Base-by-base conservation (phyloP, 2,329 filamentous ascomycete species). In the Trichoderma citrinoviride region DNA sequence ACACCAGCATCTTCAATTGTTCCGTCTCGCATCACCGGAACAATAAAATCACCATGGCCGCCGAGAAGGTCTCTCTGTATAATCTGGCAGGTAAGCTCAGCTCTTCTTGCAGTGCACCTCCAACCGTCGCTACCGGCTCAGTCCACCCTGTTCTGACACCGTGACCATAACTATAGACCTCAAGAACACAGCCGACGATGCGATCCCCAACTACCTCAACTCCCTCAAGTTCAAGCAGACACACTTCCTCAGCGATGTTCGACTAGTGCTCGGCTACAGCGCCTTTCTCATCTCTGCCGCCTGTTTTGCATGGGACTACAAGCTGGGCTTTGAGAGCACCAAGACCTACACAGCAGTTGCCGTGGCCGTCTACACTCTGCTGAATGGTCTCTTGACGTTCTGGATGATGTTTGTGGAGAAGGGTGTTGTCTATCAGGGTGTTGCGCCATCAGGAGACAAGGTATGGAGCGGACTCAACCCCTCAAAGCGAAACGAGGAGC, bases 171-270 rank as follows among this genome's bases (percentile, higher is more conserved):
- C 65, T 55, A 29, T 75, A 96, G 95, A 98, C 76, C 89, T 99
- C 69, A 98, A 98, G 79, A 96, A 95, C 81, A 96, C 93, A 44
- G 92, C 91, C 70, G 95, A 99, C 80, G 95, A 99, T 79, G 92
- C 93, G 65, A 89, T 99, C 66, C 88, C 91, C 66, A 93, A 95
- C 79, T 98, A 98, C 81, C 88, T 99, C 68, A 94, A 92, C 78
- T 91, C 88, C 37, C 87, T 98, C 76, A 88, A 84, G 70, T 97
- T 97, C 82, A 85, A 81, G 68, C 93, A 96, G 78, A 88, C 90
- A 68, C 90, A 98, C 80, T 84, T 79, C 65, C 87, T 95, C 54
- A 87, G 88, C 72, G 93, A 98, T 73, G 85, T 96, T 54, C 91
- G 92, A 61, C 87, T 99, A 52, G 84, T 82, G 0, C 83, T 99